These are phyloP conservation scores for Hypoxylon sp. DNA, from an alignment of 2,329 filamentous ascomycete species.

Conservation along the genomic window DNA sequence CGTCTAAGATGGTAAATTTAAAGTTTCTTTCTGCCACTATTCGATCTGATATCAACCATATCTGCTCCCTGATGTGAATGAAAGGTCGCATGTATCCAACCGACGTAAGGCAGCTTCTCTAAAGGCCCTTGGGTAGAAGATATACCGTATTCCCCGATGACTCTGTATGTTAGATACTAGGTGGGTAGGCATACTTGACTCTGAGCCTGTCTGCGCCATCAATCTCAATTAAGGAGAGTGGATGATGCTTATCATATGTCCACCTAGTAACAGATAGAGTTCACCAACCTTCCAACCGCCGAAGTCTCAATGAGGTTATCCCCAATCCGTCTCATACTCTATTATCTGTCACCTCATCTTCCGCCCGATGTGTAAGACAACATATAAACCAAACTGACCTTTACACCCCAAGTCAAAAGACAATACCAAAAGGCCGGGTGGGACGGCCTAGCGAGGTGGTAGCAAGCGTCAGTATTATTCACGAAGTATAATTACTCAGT, in stretches of 20 bases:
- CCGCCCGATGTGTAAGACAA: background rate
- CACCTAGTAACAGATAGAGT: background rate
- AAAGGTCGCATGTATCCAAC: background rate
- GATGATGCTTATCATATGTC: background rate
- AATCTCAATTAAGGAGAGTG: background rate
- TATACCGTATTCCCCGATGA: no score
- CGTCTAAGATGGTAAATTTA: background rate
- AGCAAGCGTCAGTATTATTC: background rate
- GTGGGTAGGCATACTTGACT: background rate
- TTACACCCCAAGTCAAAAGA: background rate
- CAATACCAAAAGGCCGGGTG: constrained; percentile 11
- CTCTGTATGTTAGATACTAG: no score
- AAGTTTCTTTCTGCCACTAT: background rate
- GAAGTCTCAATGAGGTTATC: background rate
- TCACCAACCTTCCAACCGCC: background rate
- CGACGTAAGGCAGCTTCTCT: background rate
- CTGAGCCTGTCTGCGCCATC: background rate
- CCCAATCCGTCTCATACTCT: background rate
- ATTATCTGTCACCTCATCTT: background rate
- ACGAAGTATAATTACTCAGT: background rate
- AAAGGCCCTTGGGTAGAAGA: background rate
- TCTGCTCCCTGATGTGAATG: background rate
- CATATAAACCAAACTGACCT: background rate
- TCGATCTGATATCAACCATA: background rate
- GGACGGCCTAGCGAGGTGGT: constrained; percentile 9